Evolutionary conservation across 108 stramenopile species (phyloP), one percentile per base, ranked within the genome.

Genomic region (Pseudonitzschia multiseries): DNA sequence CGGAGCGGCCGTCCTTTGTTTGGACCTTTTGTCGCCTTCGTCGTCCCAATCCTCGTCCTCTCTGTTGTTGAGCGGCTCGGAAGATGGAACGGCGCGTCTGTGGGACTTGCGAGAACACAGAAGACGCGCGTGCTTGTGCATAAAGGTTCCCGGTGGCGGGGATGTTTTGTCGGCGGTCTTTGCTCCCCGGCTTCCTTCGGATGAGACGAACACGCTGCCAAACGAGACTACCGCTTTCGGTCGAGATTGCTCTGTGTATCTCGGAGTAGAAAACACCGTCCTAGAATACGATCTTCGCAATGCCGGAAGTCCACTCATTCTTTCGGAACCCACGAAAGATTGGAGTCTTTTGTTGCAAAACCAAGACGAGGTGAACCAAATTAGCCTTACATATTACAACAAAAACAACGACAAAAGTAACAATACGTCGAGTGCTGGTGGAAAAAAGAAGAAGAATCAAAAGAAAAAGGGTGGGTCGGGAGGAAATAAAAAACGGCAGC

Each of bases 41-140:
- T 8, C 36, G n/a, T 29, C 32, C 62, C 10, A 18, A 26, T 46
- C 65, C 26, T 22, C 44, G 36, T 48, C 46, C 28, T 8, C 46
- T 53, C 72, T 88, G 52, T 68, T 93, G 44, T 70, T 91, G 36
- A 90, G 89, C 70, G 92, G 92, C 33, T 91, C 92, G 2, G 87
- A 89, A 66, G 92, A 93, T 85, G 84, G 83, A 20, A 89, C 92
- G 18, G 88, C 86, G 31, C 83, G 92, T 2, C 74, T 93, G 6
- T 93, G 92, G 92, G 89, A 90, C 76, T 57, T 93, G 27, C 84
- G 88, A 8, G 69, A 69, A 3, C 31, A 70, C 28, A 78, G 74
- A 41, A 67, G 78, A 32, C 69, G 82, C 33, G 79, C 83, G n/a
- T 71, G 70, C 22, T 68, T 82, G 44, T 89, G 88, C 56, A 86